A percentile compares a stretch with the other conserved stretches of the same genome.
Evolutionary conservation across 148 eudicot genomes (phyloP).

Genomic region (Mesembryanthemum crystallinum): DNA sequence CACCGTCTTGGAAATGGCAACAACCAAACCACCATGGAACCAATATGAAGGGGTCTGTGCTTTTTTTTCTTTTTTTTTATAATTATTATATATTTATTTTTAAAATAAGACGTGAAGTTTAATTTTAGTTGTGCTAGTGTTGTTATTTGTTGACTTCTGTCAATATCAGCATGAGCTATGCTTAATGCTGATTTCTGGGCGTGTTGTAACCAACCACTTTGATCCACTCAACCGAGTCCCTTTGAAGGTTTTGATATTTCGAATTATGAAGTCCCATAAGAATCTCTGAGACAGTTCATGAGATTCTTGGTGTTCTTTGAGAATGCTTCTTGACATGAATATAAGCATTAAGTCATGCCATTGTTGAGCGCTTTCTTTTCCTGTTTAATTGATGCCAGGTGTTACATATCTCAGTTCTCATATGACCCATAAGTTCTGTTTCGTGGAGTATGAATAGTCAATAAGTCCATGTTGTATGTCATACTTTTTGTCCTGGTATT

Average conservation of each 20-base stretch:
- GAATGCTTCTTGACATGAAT: neutral
- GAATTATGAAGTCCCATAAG: neutral
- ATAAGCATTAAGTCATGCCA: neutral
- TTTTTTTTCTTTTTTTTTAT: neutral
- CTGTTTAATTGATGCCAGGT: neutral
- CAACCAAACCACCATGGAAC: constrained; percentile 94
- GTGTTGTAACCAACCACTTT: neutral
- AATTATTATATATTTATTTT: too few relatives aligned
- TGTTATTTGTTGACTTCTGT: neutral
- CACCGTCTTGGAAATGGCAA: constrained; percentile 93
- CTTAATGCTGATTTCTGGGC: neutral
- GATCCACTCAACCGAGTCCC: neutral
- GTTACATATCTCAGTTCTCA: neutral
- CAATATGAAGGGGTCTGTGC: constrained; percentile 95
- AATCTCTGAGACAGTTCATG: neutral
- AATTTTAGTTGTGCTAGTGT: neutral
- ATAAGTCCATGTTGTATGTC: neutral
- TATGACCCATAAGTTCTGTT: neutral
- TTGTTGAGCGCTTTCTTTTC: neutral
- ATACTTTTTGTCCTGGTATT: neutral
- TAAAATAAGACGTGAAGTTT: neutral
- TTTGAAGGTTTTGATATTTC: constrained; percentile 1
- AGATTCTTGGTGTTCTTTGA: neutral
- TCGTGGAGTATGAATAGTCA: neutral
- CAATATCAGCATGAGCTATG: neutral